Conservation (phyloP, 2,329 filamentous ascomycete genomes). For the Exophiala calicioides region DNA sequence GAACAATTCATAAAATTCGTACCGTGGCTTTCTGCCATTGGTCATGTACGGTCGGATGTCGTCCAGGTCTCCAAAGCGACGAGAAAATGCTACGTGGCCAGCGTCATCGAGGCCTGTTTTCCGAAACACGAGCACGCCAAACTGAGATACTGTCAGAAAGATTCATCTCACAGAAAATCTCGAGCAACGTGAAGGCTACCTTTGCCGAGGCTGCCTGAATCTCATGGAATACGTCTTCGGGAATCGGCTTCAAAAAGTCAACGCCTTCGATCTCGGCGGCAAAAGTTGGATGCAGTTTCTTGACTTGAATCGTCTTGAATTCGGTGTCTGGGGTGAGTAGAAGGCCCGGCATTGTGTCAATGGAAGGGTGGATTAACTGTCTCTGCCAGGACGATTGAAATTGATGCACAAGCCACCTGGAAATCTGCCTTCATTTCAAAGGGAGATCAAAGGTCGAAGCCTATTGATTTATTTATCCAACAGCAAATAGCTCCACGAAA, state of each 20-base stretch:
- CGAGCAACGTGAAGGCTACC: too few relatives aligned
- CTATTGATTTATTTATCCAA: neutral
- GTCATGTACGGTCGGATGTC: conserved; percentile 54
- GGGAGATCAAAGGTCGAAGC: neutral
- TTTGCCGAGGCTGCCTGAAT: conserved; percentile 38
- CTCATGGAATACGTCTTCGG: conserved; percentile 38
- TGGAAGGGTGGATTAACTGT: neutral
- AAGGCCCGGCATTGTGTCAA: conserved; percentile 16
- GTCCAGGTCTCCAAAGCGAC: conserved; percentile 29
- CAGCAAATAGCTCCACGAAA: too few relatives aligned
- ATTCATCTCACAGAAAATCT: too few relatives aligned
- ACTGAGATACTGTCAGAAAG: too few relatives aligned
- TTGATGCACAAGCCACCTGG: too few relatives aligned
- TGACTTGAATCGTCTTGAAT: conserved; percentile 20
- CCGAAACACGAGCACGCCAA: conserved; percentile 27
- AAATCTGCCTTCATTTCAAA: neutral
- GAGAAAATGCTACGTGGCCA: conserved; percentile 25
- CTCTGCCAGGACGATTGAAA: too few relatives aligned
- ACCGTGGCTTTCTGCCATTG: conserved; percentile 49
- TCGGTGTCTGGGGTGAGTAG: conserved; percentile 19
- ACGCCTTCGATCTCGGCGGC: conserved; percentile 42
- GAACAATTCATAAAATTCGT: conserved; percentile 55
- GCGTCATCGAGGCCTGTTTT: conserved; percentile 21
- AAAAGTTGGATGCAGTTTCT: conserved; percentile 41
- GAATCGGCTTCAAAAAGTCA: conserved; percentile 38